Percentiles rank a stretch among this genome's conserved stretches.
Evolutionary conservation across 1,284 basidiomycete species (phyloP).

Genomic region (Apiotrichum mycotoxinovorans): DNA sequence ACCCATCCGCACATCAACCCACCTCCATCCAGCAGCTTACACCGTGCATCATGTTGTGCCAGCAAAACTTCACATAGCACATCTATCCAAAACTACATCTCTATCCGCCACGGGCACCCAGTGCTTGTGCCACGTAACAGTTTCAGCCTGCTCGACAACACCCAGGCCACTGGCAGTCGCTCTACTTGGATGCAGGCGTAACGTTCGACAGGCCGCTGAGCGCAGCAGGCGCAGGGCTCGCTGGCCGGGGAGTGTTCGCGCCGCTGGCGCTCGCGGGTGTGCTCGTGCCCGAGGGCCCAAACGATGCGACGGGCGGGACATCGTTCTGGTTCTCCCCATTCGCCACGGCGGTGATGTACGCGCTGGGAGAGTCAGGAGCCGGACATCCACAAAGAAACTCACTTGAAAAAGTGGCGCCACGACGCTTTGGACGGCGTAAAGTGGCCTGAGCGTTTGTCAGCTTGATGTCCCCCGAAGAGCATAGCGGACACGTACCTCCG

Average conservation of each 20-base stretch:
- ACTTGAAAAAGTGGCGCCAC: conserved; percentile 51
- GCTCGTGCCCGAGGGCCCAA: conserved; percentile 33
- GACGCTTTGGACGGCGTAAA: conserved; percentile 48
- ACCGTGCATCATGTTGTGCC: too few species aligned
- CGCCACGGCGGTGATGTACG: conserved; percentile 47
- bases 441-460: conserved; percentile 26
- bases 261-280: conserved; percentile 20
- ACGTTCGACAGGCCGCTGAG: not conserved
- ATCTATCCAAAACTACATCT: too few species aligned
- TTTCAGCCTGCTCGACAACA: too few species aligned
- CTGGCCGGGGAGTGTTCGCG: conserved; percentile 12
- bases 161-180: too few species aligned
- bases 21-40: too few species aligned
- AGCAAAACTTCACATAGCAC: too few species aligned
- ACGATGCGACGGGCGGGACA: conserved; percentile 33
- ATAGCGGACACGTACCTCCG: conserved; percentile 33
- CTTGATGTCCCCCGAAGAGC: too few species aligned
- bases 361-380: conserved; percentile 22
- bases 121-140: too few species aligned
- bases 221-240: not conserved
- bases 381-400: too few species aligned
- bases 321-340: conserved; percentile 43
- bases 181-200: not conserved
- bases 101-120: too few species aligned
- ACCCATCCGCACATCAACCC: too few species aligned